Evolutionary conservation across 345 rosid genomes (phyloP), one percentile per base, ranked within the genome.

Genomic region (Geranium brycei): DNA sequence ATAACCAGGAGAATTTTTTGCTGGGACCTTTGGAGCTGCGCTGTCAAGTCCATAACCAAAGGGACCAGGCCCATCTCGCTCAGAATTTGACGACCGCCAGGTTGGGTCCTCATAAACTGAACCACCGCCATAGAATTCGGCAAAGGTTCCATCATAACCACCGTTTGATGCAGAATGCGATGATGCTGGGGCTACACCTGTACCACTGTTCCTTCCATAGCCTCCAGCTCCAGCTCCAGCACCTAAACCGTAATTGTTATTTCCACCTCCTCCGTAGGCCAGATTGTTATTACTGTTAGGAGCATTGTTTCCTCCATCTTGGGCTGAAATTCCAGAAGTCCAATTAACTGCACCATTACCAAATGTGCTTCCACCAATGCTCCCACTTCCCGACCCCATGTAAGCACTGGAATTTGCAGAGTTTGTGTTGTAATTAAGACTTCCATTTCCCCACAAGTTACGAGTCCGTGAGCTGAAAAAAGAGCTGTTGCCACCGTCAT

Each of bases 381-480:
- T 68, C 60, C 79, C 84, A 71, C 72, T 75, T 66, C 83, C 85
- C 60, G 83, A 71, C 67, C 84, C 88, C 53, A 74, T 60, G 69
- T 77, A 79, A 57, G 80, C 72, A 72, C 51, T 73, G 56, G 84
- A 78, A 65, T 71, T 77, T 61, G 78, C 61, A 71, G 82, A 63
- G 75, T 63, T 76, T 41, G 75, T 66, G 68, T 67, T 78, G 66
- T 75, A 74, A 68, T 77, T 76, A 19, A 81, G 81, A 3, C 76
- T 83, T 41, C 93, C 90, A 69, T 76, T 80, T 64, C 88, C 90
- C 95, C 87, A 87, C 77, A 87, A 62, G 60, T 87, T 87, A 66
- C 85, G 75, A n/a, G 82, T 76, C 31, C 64, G 80, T 5, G 89
- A 81, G 74, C 93, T 87, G 79, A 84, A 87, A 69, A 87, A 82